Evolutionary conservation across 192 early-diverging fungal genomes (phyloP).

Genomic region (Podila epigama): DNA sequence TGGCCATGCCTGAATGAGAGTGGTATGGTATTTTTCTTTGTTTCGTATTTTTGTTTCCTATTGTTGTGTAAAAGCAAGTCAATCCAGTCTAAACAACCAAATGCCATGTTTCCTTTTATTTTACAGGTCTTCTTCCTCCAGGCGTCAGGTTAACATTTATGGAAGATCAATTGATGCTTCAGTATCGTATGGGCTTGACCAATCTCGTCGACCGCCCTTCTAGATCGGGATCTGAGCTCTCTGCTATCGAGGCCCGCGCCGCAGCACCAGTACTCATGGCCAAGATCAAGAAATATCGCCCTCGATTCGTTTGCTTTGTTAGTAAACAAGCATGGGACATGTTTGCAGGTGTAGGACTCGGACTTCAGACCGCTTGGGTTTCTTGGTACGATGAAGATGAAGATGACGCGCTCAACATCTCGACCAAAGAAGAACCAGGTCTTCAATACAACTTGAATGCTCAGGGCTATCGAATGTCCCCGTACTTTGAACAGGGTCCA

Average conservation of each 20-base stretch:
- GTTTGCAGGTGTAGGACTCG: constrained; percentile 52
- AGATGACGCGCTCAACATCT: neutral
- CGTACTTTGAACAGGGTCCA: constrained; percentile 30
- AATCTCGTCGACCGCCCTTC: constrained; percentile 71
- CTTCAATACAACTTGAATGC: constrained; percentile 37
- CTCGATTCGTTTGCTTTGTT: constrained; percentile 72
- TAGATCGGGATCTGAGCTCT: constrained; percentile 64
- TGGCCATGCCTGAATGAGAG: constrained; percentile 74
- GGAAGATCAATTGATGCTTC: constrained; percentile 59
- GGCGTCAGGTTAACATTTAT: constrained; percentile 55
- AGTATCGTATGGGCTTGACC: constrained; percentile 68
- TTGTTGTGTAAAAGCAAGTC: neutral
- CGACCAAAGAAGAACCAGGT: neutral
- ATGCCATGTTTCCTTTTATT: neutral
- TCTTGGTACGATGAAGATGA: constrained; percentile 31
- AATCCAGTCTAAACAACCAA: neutral
- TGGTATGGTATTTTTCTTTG: constrained; percentile 36
- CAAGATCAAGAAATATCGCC: constrained; percentile 67
- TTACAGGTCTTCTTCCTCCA: constrained; percentile 47
- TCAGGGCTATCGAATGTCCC: constrained; percentile 26
- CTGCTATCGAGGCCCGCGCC: constrained; percentile 61
- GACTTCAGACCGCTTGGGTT: constrained; percentile 36
- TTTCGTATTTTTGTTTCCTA: neutral
- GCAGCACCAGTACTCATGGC: constrained; percentile 65
- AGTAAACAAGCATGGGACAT: constrained; percentile 75